Percentiles rank a stretch among this genome's conserved stretches.
phyloP scores from a whole-genome alignment of 2,329 filamentous ascomycete genomes.

The Sclerotinia borealis region DNA sequence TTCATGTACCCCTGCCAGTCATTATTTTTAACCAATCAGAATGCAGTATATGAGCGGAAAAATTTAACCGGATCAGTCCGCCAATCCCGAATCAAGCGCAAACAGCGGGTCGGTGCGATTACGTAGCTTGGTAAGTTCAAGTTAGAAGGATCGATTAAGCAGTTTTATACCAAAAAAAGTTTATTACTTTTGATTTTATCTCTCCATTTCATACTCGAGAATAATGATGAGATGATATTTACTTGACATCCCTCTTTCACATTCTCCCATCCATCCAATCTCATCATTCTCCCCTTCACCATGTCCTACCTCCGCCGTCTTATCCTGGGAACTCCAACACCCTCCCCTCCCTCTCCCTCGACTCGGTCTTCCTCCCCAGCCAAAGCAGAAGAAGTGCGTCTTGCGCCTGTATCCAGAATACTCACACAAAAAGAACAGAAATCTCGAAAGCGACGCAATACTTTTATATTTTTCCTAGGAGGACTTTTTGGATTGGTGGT shows the following conservation, averaged over 20 bases:
- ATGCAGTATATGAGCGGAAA: not conserved
- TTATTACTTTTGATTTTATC: too few relatives aligned
- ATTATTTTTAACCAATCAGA: not conserved
- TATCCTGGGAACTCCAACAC: constrained; percentile 13
- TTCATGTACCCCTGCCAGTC: not conserved
- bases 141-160: not conserved
- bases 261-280: not conserved
- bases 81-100: not conserved
- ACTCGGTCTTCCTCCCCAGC: constrained; percentile 17
- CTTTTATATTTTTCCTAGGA: constrained; percentile 80
- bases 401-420: constrained; percentile 47
- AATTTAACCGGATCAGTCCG: not conserved
- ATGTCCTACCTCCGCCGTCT: constrained; percentile 3
- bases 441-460: constrained; percentile 54
- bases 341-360: constrained; percentile 16
- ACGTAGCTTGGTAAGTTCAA: constrained; percentile 1
- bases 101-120: not conserved
- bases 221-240: not conserved
- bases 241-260: not conserved
- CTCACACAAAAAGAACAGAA: constrained; percentile 23
- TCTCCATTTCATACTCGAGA: too few relatives aligned
- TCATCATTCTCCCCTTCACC: not conserved
- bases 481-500: constrained; percentile 85
- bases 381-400: constrained; percentile 39
- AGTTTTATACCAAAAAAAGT: not conserved